Percentiles rank a stretch among this genome's conserved stretches.
phyloP scores from a whole-genome alignment of 2,329 filamentous ascomycete species.

The Tolypocladium nubicola region DNA sequence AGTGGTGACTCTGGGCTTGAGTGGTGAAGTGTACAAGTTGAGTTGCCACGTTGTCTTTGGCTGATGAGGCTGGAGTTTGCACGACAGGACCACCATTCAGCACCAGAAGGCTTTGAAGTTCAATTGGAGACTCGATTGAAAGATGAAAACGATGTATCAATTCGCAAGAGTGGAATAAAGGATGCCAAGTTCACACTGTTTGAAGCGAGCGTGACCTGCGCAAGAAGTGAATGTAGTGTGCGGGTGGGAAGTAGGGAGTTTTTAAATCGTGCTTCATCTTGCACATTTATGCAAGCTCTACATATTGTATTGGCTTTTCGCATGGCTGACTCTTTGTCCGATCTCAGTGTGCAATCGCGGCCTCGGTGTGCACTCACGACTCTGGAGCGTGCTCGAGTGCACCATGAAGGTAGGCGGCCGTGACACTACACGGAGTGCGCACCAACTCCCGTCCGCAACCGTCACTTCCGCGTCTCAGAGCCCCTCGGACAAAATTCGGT shows the following conservation, averaged over 20 bases:
- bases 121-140: background rate
- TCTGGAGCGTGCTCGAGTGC: background rate
- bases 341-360: too few species aligned
- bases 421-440: background rate
- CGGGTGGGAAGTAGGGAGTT: background rate
- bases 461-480: background rate
- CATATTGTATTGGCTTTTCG: background rate
- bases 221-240: background rate
- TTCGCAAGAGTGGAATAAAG: background rate
- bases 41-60: too few species aligned
- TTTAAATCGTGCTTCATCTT: background rate
- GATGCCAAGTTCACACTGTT: background rate
- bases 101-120: background rate
- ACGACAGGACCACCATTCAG: background rate
- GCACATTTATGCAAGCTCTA: background rate
- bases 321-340: too few species aligned
- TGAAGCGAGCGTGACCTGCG: background rate
- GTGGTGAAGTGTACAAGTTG: background rate
- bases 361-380: too few species aligned
- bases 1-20: background rate
- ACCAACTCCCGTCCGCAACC: background rate
- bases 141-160: background rate
- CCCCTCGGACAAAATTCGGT: constrained; percentile 1
- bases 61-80: too few species aligned
- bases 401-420: background rate